Conservation (phyloP, 1,139 yeast genomes). For the Waltiozyma sp. region DNA sequence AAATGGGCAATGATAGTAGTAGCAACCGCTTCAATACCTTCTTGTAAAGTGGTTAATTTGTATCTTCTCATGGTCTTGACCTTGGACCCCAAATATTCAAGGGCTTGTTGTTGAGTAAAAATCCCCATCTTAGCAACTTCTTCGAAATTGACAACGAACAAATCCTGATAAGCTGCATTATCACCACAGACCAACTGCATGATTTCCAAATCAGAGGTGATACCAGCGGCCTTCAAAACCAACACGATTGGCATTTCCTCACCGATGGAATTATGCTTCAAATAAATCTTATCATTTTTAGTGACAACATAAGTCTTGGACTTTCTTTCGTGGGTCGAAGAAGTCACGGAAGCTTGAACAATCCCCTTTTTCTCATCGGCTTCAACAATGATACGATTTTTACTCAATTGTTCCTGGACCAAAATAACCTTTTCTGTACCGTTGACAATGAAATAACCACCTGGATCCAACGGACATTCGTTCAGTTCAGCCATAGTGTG, state of each 20-base stretch:
- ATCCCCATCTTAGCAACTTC: conserved; percentile 83
- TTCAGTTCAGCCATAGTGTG: conserved; percentile 76
- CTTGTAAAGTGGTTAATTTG: conserved; percentile 70
- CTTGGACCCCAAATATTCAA: conserved; percentile 79
- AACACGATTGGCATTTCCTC: conserved; percentile 95
- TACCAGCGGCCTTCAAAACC: conserved; percentile 90
- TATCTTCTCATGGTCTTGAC: conserved; percentile 92
- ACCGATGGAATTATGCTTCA: conserved; percentile 88
- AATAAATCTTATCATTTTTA: conserved; percentile 76
- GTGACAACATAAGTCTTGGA: conserved; percentile 94
- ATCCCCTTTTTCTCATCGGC: conserved; percentile 91
- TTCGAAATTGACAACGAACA: conserved; percentile 87
- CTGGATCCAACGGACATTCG: conserved; percentile 97
- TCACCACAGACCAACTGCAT: conserved; percentile 91
- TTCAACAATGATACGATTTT: conserved; percentile 95
- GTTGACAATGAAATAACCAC: conserved; percentile 94
- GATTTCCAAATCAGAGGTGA: conserved; percentile 85
- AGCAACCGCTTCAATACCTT: conserved; percentile 95
- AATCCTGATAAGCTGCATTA: conserved; percentile 78
- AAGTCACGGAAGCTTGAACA: conserved; percentile 95
- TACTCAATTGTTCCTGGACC: conserved; percentile 93
- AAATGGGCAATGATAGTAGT: conserved; percentile 94
- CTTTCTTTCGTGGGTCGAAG: conserved; percentile 95
- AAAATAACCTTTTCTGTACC: conserved; percentile 97
- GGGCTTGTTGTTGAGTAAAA: conserved; percentile 88